A percentile compares a stretch with the other conserved stretches of the same genome.
These are phyloP conservation scores for Flaveria floridana DNA, from an alignment of 140 eudicot genomes.

Conservation along the genomic window DNA sequence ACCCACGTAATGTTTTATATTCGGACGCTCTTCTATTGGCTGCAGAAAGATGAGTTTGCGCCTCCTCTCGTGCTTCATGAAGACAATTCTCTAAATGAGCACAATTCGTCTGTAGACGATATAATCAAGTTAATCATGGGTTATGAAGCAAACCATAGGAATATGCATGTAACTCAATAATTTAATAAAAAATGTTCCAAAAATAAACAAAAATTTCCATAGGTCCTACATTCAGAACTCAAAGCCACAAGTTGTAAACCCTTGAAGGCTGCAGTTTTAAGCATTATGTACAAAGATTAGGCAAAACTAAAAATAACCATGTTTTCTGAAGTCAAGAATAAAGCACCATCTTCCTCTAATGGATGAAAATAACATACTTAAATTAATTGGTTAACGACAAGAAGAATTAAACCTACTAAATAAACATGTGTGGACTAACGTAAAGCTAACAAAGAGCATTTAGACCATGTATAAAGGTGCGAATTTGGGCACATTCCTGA, in stretches of 20 bases:
- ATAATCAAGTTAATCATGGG: not conserved
- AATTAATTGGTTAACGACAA: not conserved
- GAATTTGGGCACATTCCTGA: not conserved
- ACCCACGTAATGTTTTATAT: slow-evolving; percentile 60
- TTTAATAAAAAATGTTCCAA: too few species aligned
- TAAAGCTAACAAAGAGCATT: not conserved
- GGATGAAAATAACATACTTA: not conserved
- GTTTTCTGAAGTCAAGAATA: not conserved
- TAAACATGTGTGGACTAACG: not conserved
- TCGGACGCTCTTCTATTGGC: slow-evolving; percentile 77
- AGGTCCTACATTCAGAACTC: too few species aligned
- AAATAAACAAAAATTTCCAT: too few species aligned
- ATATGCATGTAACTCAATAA: too few species aligned
- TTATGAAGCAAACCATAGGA: too few species aligned
- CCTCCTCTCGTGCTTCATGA: slow-evolving; percentile 87
- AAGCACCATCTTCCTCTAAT: not conserved
- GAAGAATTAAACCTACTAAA: not conserved
- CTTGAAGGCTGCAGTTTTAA: too few species aligned
- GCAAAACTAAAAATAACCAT: too few species aligned
- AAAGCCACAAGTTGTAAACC: too few species aligned
- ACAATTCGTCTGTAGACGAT: slow-evolving; percentile 69
- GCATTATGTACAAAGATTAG: too few species aligned
- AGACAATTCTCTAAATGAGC: slow-evolving; percentile 79
- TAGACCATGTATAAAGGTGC: not conserved
- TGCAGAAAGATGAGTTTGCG: slow-evolving; percentile 84